Percentiles rank a stretch among this genome's conserved stretches.
These are phyloP conservation scores for Steccherinum ochraceum DNA, from an alignment of 768 basidiomycete species.

Conservation along the genomic window DNA sequence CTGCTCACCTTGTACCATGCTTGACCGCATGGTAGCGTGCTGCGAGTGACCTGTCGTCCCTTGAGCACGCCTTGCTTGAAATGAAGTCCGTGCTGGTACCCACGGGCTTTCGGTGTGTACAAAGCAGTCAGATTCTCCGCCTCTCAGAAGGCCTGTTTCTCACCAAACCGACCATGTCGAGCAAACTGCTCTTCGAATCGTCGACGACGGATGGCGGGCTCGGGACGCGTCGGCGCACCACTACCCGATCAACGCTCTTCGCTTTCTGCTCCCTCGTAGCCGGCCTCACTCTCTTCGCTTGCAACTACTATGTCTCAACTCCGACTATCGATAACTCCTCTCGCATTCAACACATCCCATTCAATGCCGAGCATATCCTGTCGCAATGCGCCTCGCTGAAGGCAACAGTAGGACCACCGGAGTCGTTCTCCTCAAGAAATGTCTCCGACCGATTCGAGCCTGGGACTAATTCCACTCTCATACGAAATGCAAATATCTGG, in stretches of 20 bases:
- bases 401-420: slow-evolving; percentile 23
- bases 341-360: slow-evolving; percentile 14
- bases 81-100: no score
- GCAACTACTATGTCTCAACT: slow-evolving; percentile 9
- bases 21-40: neutral
- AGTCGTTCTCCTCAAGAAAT: slow-evolving; percentile 22
- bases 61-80: no score
- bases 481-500: slow-evolving; percentile 68
- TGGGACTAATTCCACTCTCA: slow-evolving; percentile 59
- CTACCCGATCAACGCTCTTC: neutral
- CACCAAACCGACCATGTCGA: no score
- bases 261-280: slow-evolving; percentile 8
- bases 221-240: neutral
- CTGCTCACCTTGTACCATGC: neutral
- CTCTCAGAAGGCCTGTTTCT: neutral
- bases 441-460: slow-evolving; percentile 59
- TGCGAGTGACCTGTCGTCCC: no score
- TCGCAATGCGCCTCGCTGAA: slow-evolving; percentile 25
- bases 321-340: neutral
- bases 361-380: slow-evolving; percentile 22
- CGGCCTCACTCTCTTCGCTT: slow-evolving; percentile 9
- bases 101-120: neutral
- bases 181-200: neutral
- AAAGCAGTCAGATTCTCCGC: neutral
- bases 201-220: neutral